These are phyloP conservation scores for Penicillium subrubescens DNA, from an alignment of 495 filamentous ascomycete species.

Conservation along the genomic window DNA sequence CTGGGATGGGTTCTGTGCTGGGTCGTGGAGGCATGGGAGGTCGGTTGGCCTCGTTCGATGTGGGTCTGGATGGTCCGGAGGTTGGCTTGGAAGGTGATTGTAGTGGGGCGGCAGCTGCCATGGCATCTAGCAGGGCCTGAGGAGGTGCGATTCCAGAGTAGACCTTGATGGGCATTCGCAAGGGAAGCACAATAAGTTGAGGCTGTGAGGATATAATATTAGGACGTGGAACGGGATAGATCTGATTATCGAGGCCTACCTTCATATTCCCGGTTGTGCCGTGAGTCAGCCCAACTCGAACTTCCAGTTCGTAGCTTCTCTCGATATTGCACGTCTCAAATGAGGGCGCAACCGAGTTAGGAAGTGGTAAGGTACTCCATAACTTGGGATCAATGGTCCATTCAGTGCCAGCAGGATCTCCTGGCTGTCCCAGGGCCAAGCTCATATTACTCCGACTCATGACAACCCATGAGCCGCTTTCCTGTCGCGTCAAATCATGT, in stretches of 20 bases:
- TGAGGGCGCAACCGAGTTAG: constrained; percentile 79
- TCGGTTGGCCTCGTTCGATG: constrained; percentile 23
- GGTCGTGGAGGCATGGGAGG: constrained; percentile 44
- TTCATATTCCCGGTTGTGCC: constrained; percentile 51
- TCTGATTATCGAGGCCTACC: constrained; percentile 39
- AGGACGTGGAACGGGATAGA: neutral
- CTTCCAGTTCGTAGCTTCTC: constrained; percentile 78
- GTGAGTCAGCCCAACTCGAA: constrained; percentile 73
- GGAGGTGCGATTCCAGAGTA: constrained; percentile 93
- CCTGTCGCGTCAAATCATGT: constrained; percentile 66
- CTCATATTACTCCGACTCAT: constrained; percentile 66
- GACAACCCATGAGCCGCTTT: constrained; percentile 69
- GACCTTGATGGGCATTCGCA: constrained; percentile 77
- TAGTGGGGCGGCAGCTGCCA: constrained; percentile 47
- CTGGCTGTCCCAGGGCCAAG: constrained; percentile 59
- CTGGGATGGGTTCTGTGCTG: constrained; percentile 22
- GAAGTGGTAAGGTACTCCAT: constrained; percentile 71
- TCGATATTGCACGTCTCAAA: constrained; percentile 89
- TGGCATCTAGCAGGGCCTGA: constrained; percentile 68
- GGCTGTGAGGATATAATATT: constrained; percentile 42
- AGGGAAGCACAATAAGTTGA: constrained; percentile 71
- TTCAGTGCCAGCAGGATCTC: constrained; percentile 65
- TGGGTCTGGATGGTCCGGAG: constrained; percentile 28
- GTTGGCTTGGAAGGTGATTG: constrained; percentile 27
- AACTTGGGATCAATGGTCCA: constrained; percentile 62